Conservation (phyloP, 2,329 filamentous ascomycete genomes). For the Stemphylium lycopersici region DNA sequence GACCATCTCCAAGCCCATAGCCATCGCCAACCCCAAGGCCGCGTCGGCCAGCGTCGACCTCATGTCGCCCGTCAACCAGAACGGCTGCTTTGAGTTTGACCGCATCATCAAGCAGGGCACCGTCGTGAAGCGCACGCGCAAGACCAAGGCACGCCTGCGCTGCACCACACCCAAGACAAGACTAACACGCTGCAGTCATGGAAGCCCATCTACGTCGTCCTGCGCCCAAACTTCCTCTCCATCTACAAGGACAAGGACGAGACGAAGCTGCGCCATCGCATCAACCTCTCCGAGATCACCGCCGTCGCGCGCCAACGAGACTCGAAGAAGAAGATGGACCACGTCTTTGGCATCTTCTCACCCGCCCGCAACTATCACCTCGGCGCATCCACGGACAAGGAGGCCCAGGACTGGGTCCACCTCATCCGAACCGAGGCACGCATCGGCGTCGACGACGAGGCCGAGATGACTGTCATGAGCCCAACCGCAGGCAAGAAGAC, state of each 20-base stretch:
- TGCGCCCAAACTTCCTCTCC: conserved; percentile 87
- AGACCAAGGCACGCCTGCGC: conserved; percentile 64
- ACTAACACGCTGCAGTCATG: conserved; percentile 67
- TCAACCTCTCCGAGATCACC: conserved; percentile 87
- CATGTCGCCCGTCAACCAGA: conserved; percentile 87
- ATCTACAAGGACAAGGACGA: conserved; percentile 94
- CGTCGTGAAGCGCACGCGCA: conserved; percentile 86
- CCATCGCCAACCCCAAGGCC: conserved; percentile 21
- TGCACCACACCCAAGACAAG: not conserved
- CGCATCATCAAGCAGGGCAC: conserved; percentile 88
- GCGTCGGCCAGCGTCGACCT: conserved; percentile 59
- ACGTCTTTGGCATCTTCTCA: conserved; percentile 92
- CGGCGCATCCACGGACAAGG: conserved; percentile 73
- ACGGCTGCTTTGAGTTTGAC: conserved; percentile 95
- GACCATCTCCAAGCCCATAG: conserved; percentile 23
- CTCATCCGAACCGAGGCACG: conserved; percentile 79
- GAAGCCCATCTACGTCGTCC: conserved; percentile 87
- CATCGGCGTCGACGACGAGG: conserved; percentile 81
- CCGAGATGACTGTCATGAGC: conserved; percentile 77
- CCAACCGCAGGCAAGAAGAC: conserved; percentile 62
- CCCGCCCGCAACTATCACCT: conserved; percentile 91
- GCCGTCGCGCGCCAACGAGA: conserved; percentile 89
- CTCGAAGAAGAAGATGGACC: conserved; percentile 81
- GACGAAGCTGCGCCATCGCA: conserved; percentile 84
- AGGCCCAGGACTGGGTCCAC: conserved; percentile 86